A percentile compares a stretch with the other conserved stretches of the same genome.
These are phyloP conservation scores for Silene latifolia DNA, from an alignment of 148 eudicot genomes.

Conservation along the genomic window DNA sequence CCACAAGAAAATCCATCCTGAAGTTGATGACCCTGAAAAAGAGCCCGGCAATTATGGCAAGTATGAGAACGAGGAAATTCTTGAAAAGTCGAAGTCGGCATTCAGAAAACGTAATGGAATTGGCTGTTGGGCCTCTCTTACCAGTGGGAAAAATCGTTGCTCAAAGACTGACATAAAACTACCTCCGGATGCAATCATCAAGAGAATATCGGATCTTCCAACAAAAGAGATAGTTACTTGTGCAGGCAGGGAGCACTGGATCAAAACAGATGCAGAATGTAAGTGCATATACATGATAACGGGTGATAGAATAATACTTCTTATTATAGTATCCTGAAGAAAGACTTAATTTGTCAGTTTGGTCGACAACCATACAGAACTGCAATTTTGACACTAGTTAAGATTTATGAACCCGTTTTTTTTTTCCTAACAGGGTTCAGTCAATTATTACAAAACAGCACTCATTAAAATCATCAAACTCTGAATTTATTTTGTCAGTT, in stretches of 20 bases:
- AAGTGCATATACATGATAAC: constrained; percentile 35
- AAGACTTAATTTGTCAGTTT: neutral
- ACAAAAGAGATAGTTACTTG: constrained; percentile 11
- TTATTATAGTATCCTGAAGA: neutral
- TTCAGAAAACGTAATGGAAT: constrained; percentile 19
- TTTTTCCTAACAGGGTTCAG: neutral
- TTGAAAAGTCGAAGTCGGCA: constrained; percentile 15
- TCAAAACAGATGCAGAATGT: constrained; percentile 79
- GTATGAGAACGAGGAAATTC: constrained; percentile 17
- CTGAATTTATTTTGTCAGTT: neutral
- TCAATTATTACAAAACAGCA: neutral
- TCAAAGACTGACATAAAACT: constrained; percentile 19
- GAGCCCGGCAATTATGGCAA: constrained; percentile 23
- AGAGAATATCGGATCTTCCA: constrained; percentile 3
- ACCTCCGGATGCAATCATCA: constrained; percentile 20
- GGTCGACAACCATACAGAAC: neutral
- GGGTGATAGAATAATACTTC: neutral
- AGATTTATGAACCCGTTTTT: no score
- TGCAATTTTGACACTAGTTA: neutral
- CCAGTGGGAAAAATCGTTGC: constrained; percentile 19
- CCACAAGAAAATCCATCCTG: constrained; percentile 50
- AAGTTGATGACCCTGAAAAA: constrained; percentile 27
- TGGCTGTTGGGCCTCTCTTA: constrained; percentile 28
- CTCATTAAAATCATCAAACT: neutral
- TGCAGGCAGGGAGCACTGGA: constrained; percentile 54